Evolutionary conservation across 257 asterid genomes (phyloP).

Genomic region (Perilla frutescens): DNA sequence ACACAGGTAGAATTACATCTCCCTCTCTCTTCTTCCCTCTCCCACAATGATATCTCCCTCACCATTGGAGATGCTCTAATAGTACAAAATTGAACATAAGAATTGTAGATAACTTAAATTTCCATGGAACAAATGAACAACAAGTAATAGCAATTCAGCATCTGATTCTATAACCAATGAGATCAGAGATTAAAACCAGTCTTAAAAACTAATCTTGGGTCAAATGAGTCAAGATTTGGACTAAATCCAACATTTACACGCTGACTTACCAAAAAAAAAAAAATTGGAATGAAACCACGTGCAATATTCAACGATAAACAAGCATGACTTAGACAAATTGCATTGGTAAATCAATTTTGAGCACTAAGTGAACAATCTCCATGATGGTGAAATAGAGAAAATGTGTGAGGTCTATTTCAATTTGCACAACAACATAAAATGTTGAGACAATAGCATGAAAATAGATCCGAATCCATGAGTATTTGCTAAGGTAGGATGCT

Average conservation of each 20-base stretch:
- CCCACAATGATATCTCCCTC: too few species aligned
- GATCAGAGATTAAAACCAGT: background rate
- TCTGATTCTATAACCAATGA: background rate
- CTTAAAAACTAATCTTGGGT: background rate
- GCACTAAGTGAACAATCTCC: background rate
- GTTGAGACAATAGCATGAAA: background rate
- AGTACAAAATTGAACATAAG: background rate
- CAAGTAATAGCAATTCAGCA: background rate
- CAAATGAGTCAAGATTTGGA: constrained; percentile 12
- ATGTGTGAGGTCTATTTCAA: background rate
- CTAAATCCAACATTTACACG: background rate
- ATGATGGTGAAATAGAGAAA: background rate
- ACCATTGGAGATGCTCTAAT: too few species aligned
- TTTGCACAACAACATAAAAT: background rate
- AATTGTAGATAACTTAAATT: background rate
- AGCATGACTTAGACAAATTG: background rate
- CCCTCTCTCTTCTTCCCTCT: too few species aligned
- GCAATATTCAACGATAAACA: background rate
- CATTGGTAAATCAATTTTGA: background rate
- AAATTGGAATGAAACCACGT: background rate
- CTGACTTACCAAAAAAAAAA: background rate
- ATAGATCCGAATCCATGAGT: background rate
- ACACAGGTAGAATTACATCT: too few species aligned
- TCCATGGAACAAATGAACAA: background rate
- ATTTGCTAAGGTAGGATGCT: background rate